Evolutionary conservation across 2,329 filamentous ascomycete species (phyloP), one percentile per base, ranked within the genome.

Genomic region (Aschersonia sp.): DNA sequence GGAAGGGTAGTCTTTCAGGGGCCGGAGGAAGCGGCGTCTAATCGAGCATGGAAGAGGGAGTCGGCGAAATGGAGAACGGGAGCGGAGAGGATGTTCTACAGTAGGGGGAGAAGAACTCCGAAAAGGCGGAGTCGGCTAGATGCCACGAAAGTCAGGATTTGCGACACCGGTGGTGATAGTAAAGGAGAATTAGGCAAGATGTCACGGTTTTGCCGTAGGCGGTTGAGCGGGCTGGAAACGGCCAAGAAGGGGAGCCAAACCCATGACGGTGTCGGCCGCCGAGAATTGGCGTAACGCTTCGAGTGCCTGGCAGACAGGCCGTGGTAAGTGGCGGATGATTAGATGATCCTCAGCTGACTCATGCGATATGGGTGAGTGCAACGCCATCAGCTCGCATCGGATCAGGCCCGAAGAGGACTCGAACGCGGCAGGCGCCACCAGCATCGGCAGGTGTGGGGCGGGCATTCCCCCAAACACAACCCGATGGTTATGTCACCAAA

Each of bases 281-380:
- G 22, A 22, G 22, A 22, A 22, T 22, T 12, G 35, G 35, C 35
- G 8, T 37, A 37, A 12, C 35, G 35, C 4, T 12, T 37, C 35
- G 4, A 37, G 12, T 37, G 35, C 35, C 35, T 12, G 12, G 35
- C 12, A 8, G 35, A 35, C 12, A 44, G 32, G n/a, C 12, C 35
- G 9, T 12, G 8, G 44, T 30, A 5, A n/a, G 45, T 29, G 45
- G 42, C 48, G 45, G 45, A 43, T 45, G 48, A 49, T 42, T 39
- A 29, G 42, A 41, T 45, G 45, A 31, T 30, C 41, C 35, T 12
- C 47, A 42, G 45, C 45, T 49, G 48, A 46, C 48, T 49, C 41
- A 46, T 44, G 47, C 32, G 5, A 37, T 8, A 12, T 12, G 8
- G 35, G 8, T 37, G 35, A 12, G 35, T 12, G 12, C 22, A 30